Base-by-base conservation (phyloP, 164 flowering plant species). In the Annona cherimola region DNA sequence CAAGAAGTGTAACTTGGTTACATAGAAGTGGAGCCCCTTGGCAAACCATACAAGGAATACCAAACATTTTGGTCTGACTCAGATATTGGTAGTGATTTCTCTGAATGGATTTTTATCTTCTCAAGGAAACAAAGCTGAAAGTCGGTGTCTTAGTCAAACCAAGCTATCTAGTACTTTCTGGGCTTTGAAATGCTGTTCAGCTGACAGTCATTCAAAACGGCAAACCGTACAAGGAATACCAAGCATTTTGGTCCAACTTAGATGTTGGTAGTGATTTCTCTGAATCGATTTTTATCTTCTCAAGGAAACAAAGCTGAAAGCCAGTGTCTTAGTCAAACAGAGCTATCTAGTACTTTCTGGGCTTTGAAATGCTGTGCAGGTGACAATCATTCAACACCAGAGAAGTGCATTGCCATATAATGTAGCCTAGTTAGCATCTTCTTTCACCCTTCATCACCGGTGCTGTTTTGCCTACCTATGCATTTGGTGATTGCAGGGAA, bases 401-500 rank as follows among this genome's bases (percentile, higher is more conserved):
- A 50, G 14, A 46, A 50, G 57, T 50, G 57, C 57, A 50, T 50
- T 6, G 14, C 57, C 14, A 16, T 16, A 50, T 50, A 11, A 50
- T 7, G 57, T 50, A 12, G 57, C 9, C 9, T 11, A 50, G 9
- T 50, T 50, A 50, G 57, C 57, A 45, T 45, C 50, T 45, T 16
- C 9, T 16, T 50, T 50, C 11, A 7, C 14, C 14, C 57, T 50
- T 16, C 9, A 8, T 50, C 14, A 11, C 14, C 14, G 9, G 9
- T 50, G 9, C 35, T 26, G 35, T 26, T 45, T 50, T 50, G 14
- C 57, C 57, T 11, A 50, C 57, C 2, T 7, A 19, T 45, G 45
- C n/a, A 19, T 61, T 26, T 40, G 57, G 35, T 59, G 60, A 54
- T 71, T 83, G 62, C 87, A 95, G 99, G 99, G 96, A 66, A 95